Base-by-base conservation (phyloP, 2,329 filamentous ascomycete genomes). In the Colletotrichum sidae region DNA sequence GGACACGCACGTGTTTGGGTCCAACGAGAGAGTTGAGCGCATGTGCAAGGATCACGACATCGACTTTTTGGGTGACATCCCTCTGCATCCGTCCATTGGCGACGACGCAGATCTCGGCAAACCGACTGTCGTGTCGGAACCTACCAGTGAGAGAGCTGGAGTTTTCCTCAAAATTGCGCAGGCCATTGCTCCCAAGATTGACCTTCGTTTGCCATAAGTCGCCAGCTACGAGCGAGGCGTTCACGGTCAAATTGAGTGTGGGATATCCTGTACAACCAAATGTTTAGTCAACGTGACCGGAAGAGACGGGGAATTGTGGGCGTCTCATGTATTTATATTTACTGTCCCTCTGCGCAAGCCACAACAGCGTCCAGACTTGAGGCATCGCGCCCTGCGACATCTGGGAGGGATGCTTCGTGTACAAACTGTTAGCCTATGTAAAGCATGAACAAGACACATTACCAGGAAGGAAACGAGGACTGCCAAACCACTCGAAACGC, bases 91-190 rank as follows among this genome's bases (percentile, higher is more conserved):
- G 4, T 88, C 84, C 55, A 96, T 98, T 25, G 96, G 94, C 65
- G 91, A 93, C 60, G 93, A 97, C 77, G 93, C 92, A 1, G 93
- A 97, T 77, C 83, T 86, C 17, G 96, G 96, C 1, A 93, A 91
- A 76, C 96, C 96, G 4, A 97, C 94, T 1, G 92, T 98, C 0
- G 93, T 97, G 2, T 87, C 93, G 2, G 93, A 97, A 76, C 93
- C 95, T 8, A 84, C 88, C 1, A 94, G 93, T 70, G 84, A 87
- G 38, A 87, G 92, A 70, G 90, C 92, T 1, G 80, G 83, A 57
- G 88, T 89, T 1, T 99, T 97, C 75, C 78, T 90, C 62, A 80
- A 83, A 15, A 89, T 97, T 74, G 92, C 92, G 1, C 80, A 84
- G 60, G 76, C 79, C 34, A 80, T 91, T 37, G 80, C 76, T 12